These are phyloP conservation scores for Synchytrium microbalum DNA, from an alignment of 371 early-diverging fungal species.

Conservation along the genomic window DNA sequence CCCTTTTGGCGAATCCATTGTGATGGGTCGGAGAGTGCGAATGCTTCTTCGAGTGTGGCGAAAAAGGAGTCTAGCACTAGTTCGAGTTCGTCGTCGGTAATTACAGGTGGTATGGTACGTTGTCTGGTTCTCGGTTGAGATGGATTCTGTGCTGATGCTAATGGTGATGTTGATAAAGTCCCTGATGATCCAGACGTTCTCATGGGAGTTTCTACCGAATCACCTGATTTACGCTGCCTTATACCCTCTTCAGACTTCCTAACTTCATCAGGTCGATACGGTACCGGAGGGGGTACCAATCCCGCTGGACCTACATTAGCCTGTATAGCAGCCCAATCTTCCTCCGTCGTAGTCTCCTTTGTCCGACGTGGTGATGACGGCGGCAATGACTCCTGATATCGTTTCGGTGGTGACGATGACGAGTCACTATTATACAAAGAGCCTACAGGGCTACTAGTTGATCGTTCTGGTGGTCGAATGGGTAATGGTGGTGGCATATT, in stretches of 20 bases:
- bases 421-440: not conserved
- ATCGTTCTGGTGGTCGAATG: not conserved
- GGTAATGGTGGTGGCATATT: not conserved
- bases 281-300: not conserved
- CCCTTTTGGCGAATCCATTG: slow-evolving; percentile 36
- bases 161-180: not conserved
- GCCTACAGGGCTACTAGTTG: too few relatives aligned
- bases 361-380: not conserved
- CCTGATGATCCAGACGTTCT: not conserved
- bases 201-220: not conserved
- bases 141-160: not conserved
- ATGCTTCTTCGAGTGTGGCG: slow-evolving; percentile 29
- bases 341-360: not conserved
- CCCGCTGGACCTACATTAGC: not conserved
- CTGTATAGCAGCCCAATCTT: not conserved
- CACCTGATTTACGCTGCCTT: not conserved
- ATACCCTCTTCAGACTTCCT: not conserved
- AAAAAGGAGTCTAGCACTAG: slow-evolving; percentile 30
- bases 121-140: not conserved
- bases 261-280: too few relatives aligned
- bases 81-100: slow-evolving; percentile 14
- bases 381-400: not conserved
- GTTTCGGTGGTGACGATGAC: not conserved
- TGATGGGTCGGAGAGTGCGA: slow-evolving; percentile 23
- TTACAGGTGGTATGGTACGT: not conserved